Evolutionary conservation across 2,329 filamentous ascomycete genomes (phyloP), one percentile per base, ranked within the genome.

Genomic region (Cordyceps tenuipes): DNA sequence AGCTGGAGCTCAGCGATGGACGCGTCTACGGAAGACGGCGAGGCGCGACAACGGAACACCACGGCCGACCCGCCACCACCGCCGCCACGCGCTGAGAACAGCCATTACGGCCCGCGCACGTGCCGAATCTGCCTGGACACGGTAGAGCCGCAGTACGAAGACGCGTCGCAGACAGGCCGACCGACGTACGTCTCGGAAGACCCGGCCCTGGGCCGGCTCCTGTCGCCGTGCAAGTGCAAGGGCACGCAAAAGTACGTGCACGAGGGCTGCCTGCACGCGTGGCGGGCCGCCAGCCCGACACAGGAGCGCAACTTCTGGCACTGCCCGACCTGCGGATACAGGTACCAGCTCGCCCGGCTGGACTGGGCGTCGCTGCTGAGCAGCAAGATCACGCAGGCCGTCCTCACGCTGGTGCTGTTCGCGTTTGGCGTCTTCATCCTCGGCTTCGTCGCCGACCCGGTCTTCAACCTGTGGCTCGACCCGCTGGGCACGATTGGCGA

Each of bases 241-340:
- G 94, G 94, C 57, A 90, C 89, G 44, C 90, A 93, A 66, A 90
- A 90, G 75, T 97, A 96, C 73, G 91, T 97, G 26, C 94, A 99
- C 72, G 91, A 97, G 73, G 88, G 86, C 34, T 99, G 94, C 69
- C 79, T 99, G 53, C 84, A 89, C 68, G 80, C 83, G 12, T 97
- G 92, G 91, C 84, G 94, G 66, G 81, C 87, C 63, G 82, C 89
- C 48, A 85, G 91, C 69, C 88, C 89, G 0, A 68, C 73, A 31
- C 73, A 73, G 68, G 80, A 77, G 36, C 82, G 89, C 60, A 91
- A 92, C 66, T 95, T 86, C 70, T 96, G 88, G 84, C 82, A 89
- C 68, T 97, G 93, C 69, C 89, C 89, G 21, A 96, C 91, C 0
- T 97, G 93, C 74, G 81, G 85, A 39, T 97, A 94, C 74, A 80